Conservation (phyloP, 2,329 filamentous ascomycete genomes). For the Ceratocystis huliohia region DNA sequence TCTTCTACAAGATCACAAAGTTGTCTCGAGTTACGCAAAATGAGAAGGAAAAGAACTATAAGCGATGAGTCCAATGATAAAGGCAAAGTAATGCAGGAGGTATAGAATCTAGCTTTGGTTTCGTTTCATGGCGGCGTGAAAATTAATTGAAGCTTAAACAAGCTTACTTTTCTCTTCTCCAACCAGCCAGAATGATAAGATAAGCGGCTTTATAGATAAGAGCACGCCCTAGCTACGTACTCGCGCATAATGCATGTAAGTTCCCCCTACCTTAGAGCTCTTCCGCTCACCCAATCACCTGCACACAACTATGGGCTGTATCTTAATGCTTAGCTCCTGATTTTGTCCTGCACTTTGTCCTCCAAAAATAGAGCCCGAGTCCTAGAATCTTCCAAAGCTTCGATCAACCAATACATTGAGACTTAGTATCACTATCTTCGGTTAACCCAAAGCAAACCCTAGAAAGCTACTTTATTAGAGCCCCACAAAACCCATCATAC, state of each 20-base stretch:
- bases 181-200: conserved; percentile 5
- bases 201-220: not conserved
- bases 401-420: not conserved
- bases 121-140: not conserved
- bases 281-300: no score
- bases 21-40: not conserved
- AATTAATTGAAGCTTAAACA: not conserved
- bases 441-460: not conserved
- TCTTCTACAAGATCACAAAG: no score
- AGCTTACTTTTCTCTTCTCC: not conserved
- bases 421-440: no score
- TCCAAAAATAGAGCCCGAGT: not conserved
- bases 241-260: not conserved
- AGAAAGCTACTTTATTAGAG: not conserved
- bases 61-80: conserved; percentile 1
- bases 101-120: not conserved
- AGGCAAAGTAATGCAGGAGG: not conserved
- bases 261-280: not conserved
- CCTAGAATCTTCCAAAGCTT: not conserved
- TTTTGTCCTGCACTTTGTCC: no score
- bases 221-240: not conserved
- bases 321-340: no score
- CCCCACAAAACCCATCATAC: not conserved
- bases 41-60: not conserved
- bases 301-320: no score